Evolutionary conservation across 495 filamentous ascomycete species (phyloP).

Genomic region (Tuber melanosporum): DNA sequence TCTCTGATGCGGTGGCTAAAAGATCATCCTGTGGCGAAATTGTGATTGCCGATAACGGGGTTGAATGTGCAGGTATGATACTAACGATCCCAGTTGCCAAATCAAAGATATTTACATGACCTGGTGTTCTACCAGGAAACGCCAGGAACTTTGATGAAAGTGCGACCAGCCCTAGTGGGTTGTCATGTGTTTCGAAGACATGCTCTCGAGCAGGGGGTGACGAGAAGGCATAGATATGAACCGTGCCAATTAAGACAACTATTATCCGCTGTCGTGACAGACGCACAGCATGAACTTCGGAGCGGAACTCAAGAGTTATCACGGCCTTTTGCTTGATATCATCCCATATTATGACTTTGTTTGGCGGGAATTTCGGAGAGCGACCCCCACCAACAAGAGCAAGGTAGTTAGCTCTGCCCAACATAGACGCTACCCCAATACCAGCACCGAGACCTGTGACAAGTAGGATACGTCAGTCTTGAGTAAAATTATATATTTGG

Average conservation of each 20-base stretch:
- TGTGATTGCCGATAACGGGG: constrained; percentile 68
- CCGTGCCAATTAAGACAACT: constrained; percentile 71
- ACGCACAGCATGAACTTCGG: constrained; percentile 69
- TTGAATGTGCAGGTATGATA: constrained; percentile 87
- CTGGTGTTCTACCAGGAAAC: constrained; percentile 76
- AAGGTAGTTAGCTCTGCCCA: constrained; percentile 78
- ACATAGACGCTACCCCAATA: constrained; percentile 77
- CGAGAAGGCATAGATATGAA: constrained; percentile 75
- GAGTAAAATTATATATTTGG: neutral
- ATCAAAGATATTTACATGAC: constrained; percentile 89
- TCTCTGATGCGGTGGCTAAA: constrained; percentile 85
- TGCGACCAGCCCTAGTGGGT: constrained; percentile 73
- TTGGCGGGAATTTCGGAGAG: constrained; percentile 76
- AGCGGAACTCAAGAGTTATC: constrained; percentile 65
- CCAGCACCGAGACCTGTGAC: constrained; percentile 73
- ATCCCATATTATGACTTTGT: constrained; percentile 93
- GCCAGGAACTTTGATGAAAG: constrained; percentile 64
- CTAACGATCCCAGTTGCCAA: constrained; percentile 74
- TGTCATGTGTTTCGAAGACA: constrained; percentile 80
- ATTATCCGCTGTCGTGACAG: constrained; percentile 72
- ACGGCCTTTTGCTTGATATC: constrained; percentile 69
- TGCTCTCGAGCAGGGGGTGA: constrained; percentile 65
- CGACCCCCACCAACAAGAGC: constrained; percentile 85
- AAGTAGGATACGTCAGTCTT: constrained; percentile 6
- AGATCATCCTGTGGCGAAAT: constrained; percentile 74